Evolutionary conservation across 2,329 filamentous ascomycete genomes (phyloP), one percentile per base, ranked within the genome.

Genomic region (Penicillium sp.): DNA sequence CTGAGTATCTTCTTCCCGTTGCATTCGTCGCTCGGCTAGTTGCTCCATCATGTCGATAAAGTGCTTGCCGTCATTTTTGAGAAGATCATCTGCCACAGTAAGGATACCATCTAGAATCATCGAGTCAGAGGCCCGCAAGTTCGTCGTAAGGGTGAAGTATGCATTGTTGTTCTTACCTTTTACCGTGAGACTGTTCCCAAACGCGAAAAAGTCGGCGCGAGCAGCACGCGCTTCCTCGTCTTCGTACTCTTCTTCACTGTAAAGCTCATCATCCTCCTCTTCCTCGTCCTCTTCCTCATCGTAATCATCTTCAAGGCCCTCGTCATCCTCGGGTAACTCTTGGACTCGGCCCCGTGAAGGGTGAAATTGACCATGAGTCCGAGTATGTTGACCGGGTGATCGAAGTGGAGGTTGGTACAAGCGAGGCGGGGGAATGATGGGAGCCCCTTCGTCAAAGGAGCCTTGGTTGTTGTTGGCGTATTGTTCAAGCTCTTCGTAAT

Each of bases 11-110:
- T 93, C 90, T 74, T 97, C 91, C 59, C 93, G 85, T 65, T 90
- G 88, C 91, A 98, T 96, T 61, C 93, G 83, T 61, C 91, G 87
- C 73, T 98, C 93, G 29, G 93, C 93, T 61, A 98, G 80, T 73
- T 97, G 91, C 70, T 98, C 93, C 93, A 98, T 98, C 93, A 98
- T 98, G 69, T 98, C 93, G 71, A 98, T 98, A 74, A 98, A 98
- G 66, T 95, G 95, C 71, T 95, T 95, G 63, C 93, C 93, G 70
- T 98, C 93, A 71, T 98, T 98, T 71, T 97, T 97, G 54, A 98
- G 80, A 56, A 98, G 78, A 73, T 98, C 93, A 76, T 98, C 93
- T 69, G 93, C 93, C 65, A 98, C 93, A 57, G 93, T 98, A 68
- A 98, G 83, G 71, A 98, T 96, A 67, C 93, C 94, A 76, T 93